Base-by-base conservation (phyloP, 2,329 filamentous ascomycete species). In the Aspergillus alliaceus region DNA sequence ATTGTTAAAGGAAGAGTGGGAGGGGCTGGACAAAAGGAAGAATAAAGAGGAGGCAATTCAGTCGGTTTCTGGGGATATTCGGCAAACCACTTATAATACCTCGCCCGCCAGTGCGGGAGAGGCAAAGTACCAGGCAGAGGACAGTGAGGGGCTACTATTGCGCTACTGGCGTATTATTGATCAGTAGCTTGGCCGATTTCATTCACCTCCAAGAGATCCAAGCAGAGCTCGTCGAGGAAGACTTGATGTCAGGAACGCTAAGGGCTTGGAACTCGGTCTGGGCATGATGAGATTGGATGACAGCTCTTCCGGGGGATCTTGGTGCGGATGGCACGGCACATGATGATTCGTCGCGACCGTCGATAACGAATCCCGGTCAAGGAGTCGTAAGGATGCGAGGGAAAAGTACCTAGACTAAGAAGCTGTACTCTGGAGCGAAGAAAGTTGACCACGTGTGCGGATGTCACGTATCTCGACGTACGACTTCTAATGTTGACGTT, bases 141-240 rank as follows among this genome's bases (percentile, higher is more conserved):
- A 22, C 37, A 42, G 54, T 59, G 58, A 64, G 60, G 62, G 62
- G 62, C 51, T 51, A 39, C 27, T 47, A 54, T 53, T 59, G 54
- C 49, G 40, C 50, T 49, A 27, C 57, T 57, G 25, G 56, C 52
- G 48, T 54, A 50, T 54, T 27, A 46, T 56, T 57, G 44, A 32
- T 32, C 52, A 29, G 39, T 55, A 60, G 58, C 60, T 64, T 64
- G 62, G 60, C 62, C 32, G 37, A 60, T 52, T 58, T 54, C 60
- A 61, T 62, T 37, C 14, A 42, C n/a, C 39, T 3, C 15, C 15
- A 15, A 15, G 15, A 27, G 15, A 27, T n/a, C 15, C 40, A 53
- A 56, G 44, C 48, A 35, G 39, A 42, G 54, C 29, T 42, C 14
- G 20, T 34, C 15, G 7, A 29, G 5, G 44, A 27, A 46, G 18